These are phyloP conservation scores for Didymella lethalis DNA, from an alignment of 2,329 filamentous ascomycete species.

Conservation along the genomic window DNA sequence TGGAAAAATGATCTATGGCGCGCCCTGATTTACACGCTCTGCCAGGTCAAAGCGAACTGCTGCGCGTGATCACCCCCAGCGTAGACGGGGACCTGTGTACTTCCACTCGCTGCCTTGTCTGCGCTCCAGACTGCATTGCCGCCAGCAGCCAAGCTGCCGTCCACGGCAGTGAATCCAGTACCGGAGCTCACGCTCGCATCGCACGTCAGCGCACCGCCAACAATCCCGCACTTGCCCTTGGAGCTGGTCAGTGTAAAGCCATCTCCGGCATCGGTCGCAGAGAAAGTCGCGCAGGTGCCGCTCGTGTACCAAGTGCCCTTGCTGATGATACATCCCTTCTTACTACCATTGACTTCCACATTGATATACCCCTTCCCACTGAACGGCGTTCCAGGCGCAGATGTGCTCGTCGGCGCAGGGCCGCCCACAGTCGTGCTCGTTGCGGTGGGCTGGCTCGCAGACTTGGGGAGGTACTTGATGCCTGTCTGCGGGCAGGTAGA, in stretches of 20 bases:
- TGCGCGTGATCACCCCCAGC: slow-evolving; percentile 45
- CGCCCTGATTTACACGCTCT: slow-evolving; percentile 30
- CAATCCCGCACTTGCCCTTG: slow-evolving; percentile 62
- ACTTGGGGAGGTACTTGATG: slow-evolving; percentile 72
- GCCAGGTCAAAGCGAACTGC: slow-evolving; percentile 51
- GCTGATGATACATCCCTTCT: slow-evolving; percentile 72
- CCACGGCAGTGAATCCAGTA: slow-evolving; percentile 53
- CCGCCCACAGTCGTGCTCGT: slow-evolving; percentile 39
- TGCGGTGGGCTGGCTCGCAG: slow-evolving; percentile 33
- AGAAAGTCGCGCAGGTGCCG: slow-evolving; percentile 73
- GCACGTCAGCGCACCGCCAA: slow-evolving; percentile 63
- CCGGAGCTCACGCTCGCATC: slow-evolving; percentile 55
- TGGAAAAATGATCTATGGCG: not conserved
- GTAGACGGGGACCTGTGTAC: slow-evolving; percentile 56
- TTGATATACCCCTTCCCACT: slow-evolving; percentile 68
- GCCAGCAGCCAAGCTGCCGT: slow-evolving; percentile 49
- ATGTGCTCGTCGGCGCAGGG: slow-evolving; percentile 42
- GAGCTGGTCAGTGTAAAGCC: slow-evolving; percentile 46
- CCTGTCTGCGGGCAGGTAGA: slow-evolving; percentile 69
- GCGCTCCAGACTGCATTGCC: slow-evolving; percentile 55
- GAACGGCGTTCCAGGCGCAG: slow-evolving; percentile 56
- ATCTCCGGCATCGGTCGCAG: slow-evolving; percentile 54
- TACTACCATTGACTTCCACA: slow-evolving; percentile 59
- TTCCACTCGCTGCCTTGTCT: slow-evolving; percentile 53
- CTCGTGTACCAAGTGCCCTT: slow-evolving; percentile 71